Percentiles rank a stretch among this genome's conserved stretches.
These are phyloP conservation scores for Moricandia moricandioides DNA, from an alignment of 345 rosid species.

Conservation along the genomic window DNA sequence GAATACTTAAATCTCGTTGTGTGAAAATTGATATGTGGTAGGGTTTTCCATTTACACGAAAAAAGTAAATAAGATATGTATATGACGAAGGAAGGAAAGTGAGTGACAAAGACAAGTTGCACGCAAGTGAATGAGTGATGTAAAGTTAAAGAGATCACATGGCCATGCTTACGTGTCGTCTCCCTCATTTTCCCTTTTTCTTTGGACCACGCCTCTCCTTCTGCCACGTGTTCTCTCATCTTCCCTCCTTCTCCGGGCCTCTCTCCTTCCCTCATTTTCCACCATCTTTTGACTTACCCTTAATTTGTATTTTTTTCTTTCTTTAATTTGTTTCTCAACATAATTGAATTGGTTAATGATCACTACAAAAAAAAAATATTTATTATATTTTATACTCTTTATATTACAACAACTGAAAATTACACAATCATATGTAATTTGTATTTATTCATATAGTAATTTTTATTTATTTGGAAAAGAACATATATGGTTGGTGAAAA, in stretches of 20 bases:
- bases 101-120: conserved; percentile 39
- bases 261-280: not conserved
- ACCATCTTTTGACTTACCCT: too few species aligned
- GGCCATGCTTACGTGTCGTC: conserved; percentile 32
- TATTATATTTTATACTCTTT: too few species aligned
- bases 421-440: too few species aligned
- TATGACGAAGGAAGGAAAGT: conserved; percentile 24
- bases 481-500: too few species aligned
- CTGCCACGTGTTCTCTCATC: conserved; percentile 29
- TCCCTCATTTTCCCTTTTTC: conserved; percentile 11
- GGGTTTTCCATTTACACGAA: not conserved
- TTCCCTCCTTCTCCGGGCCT: conserved; percentile 32
- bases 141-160: conserved; percentile 35
- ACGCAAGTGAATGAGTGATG: conserved; percentile 34
- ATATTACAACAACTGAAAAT: too few species aligned
- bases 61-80: not conserved
- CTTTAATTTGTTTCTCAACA: too few species aligned
- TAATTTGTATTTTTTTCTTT: too few species aligned
- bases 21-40: not conserved
- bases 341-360: too few species aligned
- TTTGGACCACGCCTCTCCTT: conserved; percentile 34
- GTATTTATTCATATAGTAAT: too few species aligned
- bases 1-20: not conserved
- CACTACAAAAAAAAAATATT: too few species aligned
- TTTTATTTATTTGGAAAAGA: too few species aligned